A percentile compares a stretch with the other conserved stretches of the same genome.
These are phyloP conservation scores for Microdochium paspali DNA, from an alignment of 2,329 filamentous ascomycete species.

Conservation along the genomic window DNA sequence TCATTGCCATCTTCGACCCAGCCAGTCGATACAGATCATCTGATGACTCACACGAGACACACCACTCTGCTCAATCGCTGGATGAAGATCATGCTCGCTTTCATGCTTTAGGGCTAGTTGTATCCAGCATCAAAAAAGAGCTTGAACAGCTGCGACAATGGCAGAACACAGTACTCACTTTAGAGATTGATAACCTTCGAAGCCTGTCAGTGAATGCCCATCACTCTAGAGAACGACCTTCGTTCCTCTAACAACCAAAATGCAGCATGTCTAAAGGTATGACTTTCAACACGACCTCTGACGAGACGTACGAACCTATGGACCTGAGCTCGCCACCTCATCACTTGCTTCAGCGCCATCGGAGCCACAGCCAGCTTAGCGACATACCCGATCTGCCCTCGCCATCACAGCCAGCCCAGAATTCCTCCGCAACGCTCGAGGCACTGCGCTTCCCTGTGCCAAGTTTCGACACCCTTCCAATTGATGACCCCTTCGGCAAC, in stretches of 20 bases:
- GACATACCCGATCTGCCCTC: not conserved
- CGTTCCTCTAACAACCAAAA: not conserved
- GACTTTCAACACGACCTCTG: not conserved
- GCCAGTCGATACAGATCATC: not conserved
- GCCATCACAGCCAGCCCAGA: not conserved
- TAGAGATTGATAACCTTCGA: not conserved
- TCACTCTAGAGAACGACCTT: not conserved
- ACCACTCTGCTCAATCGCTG: too few species aligned
- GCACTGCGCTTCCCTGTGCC: not conserved
- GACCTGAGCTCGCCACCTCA: not conserved
- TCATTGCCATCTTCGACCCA: not conserved
- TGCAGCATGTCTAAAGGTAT: not conserved
- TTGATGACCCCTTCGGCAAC: not conserved
- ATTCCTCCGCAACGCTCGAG: not conserved
- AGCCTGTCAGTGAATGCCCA: not conserved
- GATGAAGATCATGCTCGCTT: too few species aligned
- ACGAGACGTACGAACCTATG: not conserved
- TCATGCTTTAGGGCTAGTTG: too few species aligned
- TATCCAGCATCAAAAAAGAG: not conserved
- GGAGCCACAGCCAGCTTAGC: not conserved
- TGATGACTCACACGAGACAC: too few species aligned
- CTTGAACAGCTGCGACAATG: not conserved
- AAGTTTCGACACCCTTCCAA: not conserved
- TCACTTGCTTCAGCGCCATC: not conserved
- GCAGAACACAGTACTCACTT: not conserved